A percentile compares a stretch with the other conserved stretches of the same genome.
Conservation (phyloP, 192 early-diverging fungal species). For the Neocallimastix lanati region DNA sequence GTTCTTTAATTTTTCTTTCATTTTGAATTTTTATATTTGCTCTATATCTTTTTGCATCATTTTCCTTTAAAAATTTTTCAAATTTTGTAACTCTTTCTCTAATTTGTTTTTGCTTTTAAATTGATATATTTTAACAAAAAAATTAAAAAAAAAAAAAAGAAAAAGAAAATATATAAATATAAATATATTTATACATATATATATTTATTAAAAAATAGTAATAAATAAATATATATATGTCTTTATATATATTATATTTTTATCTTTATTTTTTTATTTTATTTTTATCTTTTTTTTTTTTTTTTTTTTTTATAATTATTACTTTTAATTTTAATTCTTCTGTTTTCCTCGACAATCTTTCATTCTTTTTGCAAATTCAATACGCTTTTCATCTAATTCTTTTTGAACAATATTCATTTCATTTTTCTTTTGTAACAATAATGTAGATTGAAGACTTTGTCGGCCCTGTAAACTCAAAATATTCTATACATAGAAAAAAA, state of each 20-base stretch:
- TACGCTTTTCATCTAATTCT: conserved; percentile 26
- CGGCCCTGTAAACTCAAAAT: background rate
- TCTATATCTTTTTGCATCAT: conserved; percentile 40
- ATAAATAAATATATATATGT: no score
- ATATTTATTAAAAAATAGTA: no score
- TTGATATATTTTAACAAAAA: no score
- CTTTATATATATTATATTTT: no score
- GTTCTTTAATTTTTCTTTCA: conserved; percentile 31
- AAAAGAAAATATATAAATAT: no score
- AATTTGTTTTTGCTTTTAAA: conserved; percentile 40
- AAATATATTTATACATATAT: no score
- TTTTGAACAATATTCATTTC: conserved; percentile 34
- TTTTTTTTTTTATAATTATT: background rate
- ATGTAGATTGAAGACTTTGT: conserved; percentile 24
- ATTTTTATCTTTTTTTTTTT: background rate
- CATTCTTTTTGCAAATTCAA: conserved; percentile 43
- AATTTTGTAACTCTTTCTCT: conserved; percentile 39
- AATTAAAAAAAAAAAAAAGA: no score
- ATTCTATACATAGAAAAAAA: no score
- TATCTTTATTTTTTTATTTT: no score
- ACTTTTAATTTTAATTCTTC: conserved; percentile 36
- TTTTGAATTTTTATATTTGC: conserved; percentile 32
- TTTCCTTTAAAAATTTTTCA: conserved; percentile 46
- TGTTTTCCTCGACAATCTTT: conserved; percentile 43
- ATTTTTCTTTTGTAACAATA: conserved; percentile 37